Base-by-base conservation (phyloP, 2,329 filamentous ascomycete species). In the Sarocladium oryzae region DNA sequence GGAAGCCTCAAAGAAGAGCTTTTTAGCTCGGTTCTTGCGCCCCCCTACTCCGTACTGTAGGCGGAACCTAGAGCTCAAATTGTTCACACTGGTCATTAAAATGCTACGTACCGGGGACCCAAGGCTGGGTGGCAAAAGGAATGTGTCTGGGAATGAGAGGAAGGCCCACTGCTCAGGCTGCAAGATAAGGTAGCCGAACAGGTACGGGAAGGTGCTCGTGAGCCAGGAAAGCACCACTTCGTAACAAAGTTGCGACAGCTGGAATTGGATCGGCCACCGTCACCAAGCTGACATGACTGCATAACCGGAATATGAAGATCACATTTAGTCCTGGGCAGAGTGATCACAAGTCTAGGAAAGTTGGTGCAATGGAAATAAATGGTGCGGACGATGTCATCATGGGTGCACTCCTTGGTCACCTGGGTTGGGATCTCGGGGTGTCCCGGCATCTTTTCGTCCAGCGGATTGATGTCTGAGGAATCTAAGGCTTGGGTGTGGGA, bases 21-120 rank as follows among this genome's bases (percentile, higher is more conserved):
- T 49, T 51, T 49, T 52, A 52, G 53, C 40, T 52, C 46, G 48
- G 46, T 32, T 49, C 21, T 37, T 37, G 26, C 7, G 37, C 15
- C 26, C 45, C 36, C 48, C 48, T 52, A n/a, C n/a, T n/a, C n/a
- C n/a, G n/a, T 36, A 41, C 21, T 35, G 46, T 32, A 20, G 46
- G 46, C 37, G 46, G 46, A 49, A 32, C 16, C 43, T 48, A 26
- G 28, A 48, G 26, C 26, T 23, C 43, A 33, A 20, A 11, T 23
- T 8, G 4, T 21, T 4, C 26, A 30, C 10, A 32, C 4, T 28
- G 5, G n/a, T 26, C 40, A 40, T 7, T 40, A 40, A 40, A 21
- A 21, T 40, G 23, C 37, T 8, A 15, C 8, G 30, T 32, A 32
- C 30, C 28, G 43, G 26, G 26, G 15, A 33, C n/a, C 43, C 43